phyloP scores from a whole-genome alignment of 768 basidiomycete genomes.

The Mycena amicta region DNA sequence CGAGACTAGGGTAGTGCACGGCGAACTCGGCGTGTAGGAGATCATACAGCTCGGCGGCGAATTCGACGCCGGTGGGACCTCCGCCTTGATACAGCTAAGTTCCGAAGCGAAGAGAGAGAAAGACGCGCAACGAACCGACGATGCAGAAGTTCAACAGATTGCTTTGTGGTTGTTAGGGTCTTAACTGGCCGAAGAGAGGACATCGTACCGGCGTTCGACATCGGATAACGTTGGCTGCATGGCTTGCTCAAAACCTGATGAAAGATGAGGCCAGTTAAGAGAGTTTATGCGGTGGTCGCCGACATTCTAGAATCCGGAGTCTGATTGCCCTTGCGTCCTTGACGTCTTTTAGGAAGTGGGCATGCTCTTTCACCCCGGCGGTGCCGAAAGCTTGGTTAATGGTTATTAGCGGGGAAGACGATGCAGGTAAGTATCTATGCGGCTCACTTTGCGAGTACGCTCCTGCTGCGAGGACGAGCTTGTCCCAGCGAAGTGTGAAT shows the following conservation, averaged over 20 bases:
- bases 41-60: conserved; percentile 82
- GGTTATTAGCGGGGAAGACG: too few species aligned
- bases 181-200: neutral
- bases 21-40: conserved; percentile 68
- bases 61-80: conserved; percentile 81
- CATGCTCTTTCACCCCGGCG: conserved; percentile 80
- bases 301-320: conserved; percentile 75
- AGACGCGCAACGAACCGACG: conserved; percentile 55
- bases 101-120: conserved; percentile 1
- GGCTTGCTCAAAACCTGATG: conserved; percentile 88
- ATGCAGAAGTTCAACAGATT: conserved; percentile 85
- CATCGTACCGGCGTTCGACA: conserved; percentile 49
- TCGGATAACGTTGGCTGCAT: conserved; percentile 79
- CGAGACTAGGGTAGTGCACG: conserved; percentile 63
- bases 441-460: conserved; percentile 79
- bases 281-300: too few species aligned
- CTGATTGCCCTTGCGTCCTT: conserved; percentile 75
- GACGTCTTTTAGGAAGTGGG: conserved; percentile 81
- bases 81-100: conserved; percentile 47
- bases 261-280: too few species aligned
- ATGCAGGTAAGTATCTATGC: too few species aligned
- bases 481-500: conserved; percentile 74
- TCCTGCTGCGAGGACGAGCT: conserved; percentile 82
- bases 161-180: conserved; percentile 26
- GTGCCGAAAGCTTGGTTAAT: conserved; percentile 72